Evolutionary conservation across 805 yeast genomes (phyloP).

Genomic region (Candida schatavii): DNA sequence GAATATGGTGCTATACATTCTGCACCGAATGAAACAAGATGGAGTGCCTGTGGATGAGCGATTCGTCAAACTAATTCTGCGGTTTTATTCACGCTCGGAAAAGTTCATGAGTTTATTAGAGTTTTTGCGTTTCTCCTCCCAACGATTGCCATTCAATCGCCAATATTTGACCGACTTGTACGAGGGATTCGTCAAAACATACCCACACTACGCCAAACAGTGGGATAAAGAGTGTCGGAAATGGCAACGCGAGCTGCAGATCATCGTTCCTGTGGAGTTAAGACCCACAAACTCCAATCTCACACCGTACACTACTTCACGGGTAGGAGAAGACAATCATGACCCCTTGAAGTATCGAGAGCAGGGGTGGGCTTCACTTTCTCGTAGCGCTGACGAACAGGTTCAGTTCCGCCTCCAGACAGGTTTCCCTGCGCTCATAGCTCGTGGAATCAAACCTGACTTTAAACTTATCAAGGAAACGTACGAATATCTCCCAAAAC

Average conservation of each 20-base stretch:
- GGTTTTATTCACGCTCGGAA: conserved; percentile 23
- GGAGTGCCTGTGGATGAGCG: conserved; percentile 16
- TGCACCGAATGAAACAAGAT: conserved; percentile 24
- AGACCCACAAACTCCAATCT: not conserved
- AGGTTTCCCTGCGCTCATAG: conserved; percentile 31
- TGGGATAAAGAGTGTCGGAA: conserved; percentile 17
- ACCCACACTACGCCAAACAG: conserved; percentile 28
- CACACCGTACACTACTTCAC: not conserved
- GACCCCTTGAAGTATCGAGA: conserved; percentile 22
- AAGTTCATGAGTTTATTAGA: conserved; percentile 28
- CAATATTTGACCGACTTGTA: conserved; percentile 23
- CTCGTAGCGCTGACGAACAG: conserved; percentile 19
- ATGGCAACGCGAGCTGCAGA: conserved; percentile 13
- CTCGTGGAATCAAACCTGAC: conserved; percentile 38
- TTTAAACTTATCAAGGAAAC: conserved; percentile 28
- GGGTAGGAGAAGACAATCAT: not conserved
- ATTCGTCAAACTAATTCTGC: conserved; percentile 22
- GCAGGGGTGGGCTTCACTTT: conserved; percentile 17
- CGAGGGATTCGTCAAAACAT: conserved; percentile 30
- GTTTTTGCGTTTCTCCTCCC: conserved; percentile 18
- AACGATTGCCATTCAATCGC: conserved; percentile 18
- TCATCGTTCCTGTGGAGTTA: not conserved
- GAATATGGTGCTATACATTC: conserved; percentile 23
- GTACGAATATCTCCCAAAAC: conserved; percentile 18
- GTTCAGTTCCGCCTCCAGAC: conserved; percentile 26